These are phyloP conservation scores for Trametes hirsuta DNA, from an alignment of 1,284 basidiomycete species.

Conservation along the genomic window DNA sequence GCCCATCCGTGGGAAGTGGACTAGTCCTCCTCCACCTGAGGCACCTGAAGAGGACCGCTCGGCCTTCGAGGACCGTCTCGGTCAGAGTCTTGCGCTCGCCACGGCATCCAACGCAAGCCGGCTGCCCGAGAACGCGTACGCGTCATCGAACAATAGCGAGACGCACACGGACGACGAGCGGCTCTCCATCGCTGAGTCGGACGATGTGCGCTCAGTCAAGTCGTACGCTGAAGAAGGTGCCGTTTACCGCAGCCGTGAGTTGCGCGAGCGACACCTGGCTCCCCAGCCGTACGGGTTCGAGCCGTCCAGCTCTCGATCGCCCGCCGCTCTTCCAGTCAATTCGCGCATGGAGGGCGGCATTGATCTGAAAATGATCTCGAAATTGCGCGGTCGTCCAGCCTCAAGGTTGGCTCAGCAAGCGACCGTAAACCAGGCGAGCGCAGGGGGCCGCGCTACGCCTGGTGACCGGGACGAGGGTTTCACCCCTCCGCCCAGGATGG, in stretches of 20 bases:
- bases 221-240: conserved; percentile 56
- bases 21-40: conserved; percentile 79
- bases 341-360: conserved; percentile 25
- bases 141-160: conserved; percentile 63
- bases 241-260: conserved; percentile 23
- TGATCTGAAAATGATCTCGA: conserved; percentile 31
- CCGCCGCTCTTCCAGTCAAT: conserved; percentile 9
- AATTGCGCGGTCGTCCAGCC: conserved; percentile 31
- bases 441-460: conserved; percentile 8
- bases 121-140: conserved; percentile 46
- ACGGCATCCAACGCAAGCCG: conserved; percentile 64
- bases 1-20: conserved; percentile 76
- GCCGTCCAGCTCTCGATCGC: conserved; percentile 23
- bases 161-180: conserved; percentile 65
- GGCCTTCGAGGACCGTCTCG: conserved; percentile 68
- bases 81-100: conserved; percentile 64
- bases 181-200: conserved; percentile 58
- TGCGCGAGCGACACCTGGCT: conserved; percentile 24
- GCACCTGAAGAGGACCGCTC: conserved; percentile 68
- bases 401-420: conserved; percentile 23
- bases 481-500: conserved; percentile 33
- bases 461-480: conserved; percentile 22
- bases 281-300: conserved; percentile 25
- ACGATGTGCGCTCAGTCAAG: conserved; percentile 64
- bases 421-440: conserved; percentile 15